phyloP scores from a whole-genome alignment of 2,329 filamentous ascomycete species.

The Fusarium compactum region DNA sequence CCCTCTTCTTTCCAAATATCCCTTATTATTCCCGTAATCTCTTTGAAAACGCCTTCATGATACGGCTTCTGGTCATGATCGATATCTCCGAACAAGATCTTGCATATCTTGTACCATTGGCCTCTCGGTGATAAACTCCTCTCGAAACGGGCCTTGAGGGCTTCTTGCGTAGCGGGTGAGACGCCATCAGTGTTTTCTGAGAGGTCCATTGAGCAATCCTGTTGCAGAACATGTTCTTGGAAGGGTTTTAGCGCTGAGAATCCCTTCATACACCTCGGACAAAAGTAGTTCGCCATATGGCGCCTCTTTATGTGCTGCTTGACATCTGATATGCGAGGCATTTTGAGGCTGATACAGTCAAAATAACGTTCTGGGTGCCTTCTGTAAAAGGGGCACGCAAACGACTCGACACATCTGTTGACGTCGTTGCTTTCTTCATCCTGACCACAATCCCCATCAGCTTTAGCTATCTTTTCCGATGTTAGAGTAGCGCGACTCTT shows the following conservation, averaged over 20 bases:
- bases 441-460: neutral
- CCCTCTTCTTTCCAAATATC: constrained; percentile 5
- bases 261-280: neutral
- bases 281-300: neutral
- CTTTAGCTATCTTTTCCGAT: neutral
- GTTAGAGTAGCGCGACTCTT: neutral
- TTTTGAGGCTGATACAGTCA: neutral
- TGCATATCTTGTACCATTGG: neutral
- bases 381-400: constrained; percentile 10
- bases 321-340: constrained; percentile 3
- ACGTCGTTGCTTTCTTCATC: neutral
- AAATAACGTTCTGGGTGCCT: constrained; percentile 1
- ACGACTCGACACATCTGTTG: neutral
- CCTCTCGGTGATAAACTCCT: neutral
- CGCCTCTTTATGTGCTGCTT: constrained; percentile 9
- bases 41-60: constrained; percentile 1
- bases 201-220: neutral
- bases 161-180: neutral
- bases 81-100: neutral
- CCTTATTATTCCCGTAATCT: constrained; percentile 1
- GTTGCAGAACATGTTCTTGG: neutral
- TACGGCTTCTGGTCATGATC: neutral
- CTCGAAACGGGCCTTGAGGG: neutral
- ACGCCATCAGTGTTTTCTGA: neutral
- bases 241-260: neutral